phyloP scores from a whole-genome alignment of 768 basidiomycete species.

The Pleurotus cornucopiae region DNA sequence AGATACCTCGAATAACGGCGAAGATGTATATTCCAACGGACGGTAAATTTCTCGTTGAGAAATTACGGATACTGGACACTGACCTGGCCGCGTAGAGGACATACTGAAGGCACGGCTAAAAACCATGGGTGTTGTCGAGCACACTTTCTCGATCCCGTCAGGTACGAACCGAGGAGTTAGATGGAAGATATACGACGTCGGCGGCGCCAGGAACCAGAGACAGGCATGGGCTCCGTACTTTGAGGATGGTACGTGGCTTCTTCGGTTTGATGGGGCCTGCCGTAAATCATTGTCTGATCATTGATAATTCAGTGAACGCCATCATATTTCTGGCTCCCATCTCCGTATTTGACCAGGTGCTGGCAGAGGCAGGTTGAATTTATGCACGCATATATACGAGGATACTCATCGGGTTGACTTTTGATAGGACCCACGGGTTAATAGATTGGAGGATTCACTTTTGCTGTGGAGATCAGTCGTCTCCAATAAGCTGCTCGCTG shows the following conservation, averaged over 20 bases:
- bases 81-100: constrained; percentile 43
- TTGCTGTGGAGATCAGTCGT: constrained; percentile 70
- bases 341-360: constrained; percentile 82
- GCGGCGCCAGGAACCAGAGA: constrained; percentile 75
- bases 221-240: constrained; percentile 90
- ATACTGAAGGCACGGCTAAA: constrained; percentile 79
- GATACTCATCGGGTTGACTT: constrained; percentile 10
- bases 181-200: constrained; percentile 87
- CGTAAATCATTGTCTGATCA: constrained; percentile 7
- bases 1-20: constrained; percentile 75
- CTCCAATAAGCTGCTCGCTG: constrained; percentile 66
- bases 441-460: constrained; percentile 78
- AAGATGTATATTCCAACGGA: constrained; percentile 81
- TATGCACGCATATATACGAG: background rate
- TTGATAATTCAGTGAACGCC: constrained; percentile 58
- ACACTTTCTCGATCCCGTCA: constrained; percentile 64
- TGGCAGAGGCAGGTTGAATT: constrained; percentile 55
- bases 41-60: constrained; percentile 34
- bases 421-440: constrained; percentile 62
- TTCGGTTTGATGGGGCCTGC: constrained; percentile 2
- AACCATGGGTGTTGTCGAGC: constrained; percentile 78
- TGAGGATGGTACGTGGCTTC: constrained; percentile 59
- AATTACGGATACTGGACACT: constrained; percentile 12
- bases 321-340: constrained; percentile 89
- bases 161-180: constrained; percentile 54